These are phyloP conservation scores for Fusarium newnesense DNA, from an alignment of 2,329 filamentous ascomycete genomes.

Conservation along the genomic window DNA sequence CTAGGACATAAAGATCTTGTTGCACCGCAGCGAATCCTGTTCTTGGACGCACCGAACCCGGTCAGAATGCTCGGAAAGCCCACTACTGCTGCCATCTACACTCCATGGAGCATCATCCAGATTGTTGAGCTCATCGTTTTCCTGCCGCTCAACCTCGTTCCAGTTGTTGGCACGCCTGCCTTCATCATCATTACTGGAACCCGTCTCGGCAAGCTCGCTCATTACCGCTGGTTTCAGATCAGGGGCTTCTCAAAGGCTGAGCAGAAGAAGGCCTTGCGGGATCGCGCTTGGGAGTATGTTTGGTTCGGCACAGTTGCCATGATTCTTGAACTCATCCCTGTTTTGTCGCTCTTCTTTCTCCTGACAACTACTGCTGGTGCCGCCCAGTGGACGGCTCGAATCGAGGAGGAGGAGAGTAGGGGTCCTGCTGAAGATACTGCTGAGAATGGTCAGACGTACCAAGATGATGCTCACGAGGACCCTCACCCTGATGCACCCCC, in stretches of 20 bases:
- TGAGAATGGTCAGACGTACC: slow-evolving; percentile 8
- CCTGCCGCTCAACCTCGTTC: slow-evolving; percentile 87
- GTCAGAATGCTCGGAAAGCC: slow-evolving; percentile 87
- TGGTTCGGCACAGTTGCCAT: slow-evolving; percentile 93
- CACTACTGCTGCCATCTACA: slow-evolving; percentile 79
- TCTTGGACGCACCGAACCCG: slow-evolving; percentile 74
- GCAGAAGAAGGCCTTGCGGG: slow-evolving; percentile 74
- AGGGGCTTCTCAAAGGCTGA: slow-evolving; percentile 79
- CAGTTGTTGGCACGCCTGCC: slow-evolving; percentile 81
- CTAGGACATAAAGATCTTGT: slow-evolving; percentile 77
- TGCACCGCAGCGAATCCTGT: slow-evolving; percentile 71
- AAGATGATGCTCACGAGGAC: slow-evolving; percentile 25
- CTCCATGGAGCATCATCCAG: slow-evolving; percentile 90
- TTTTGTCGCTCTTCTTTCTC: slow-evolving; percentile 93
- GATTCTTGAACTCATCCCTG: slow-evolving; percentile 85
- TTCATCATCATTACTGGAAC: slow-evolving; percentile 92
- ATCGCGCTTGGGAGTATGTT: slow-evolving; percentile 82
- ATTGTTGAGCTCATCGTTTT: slow-evolving; percentile 84
- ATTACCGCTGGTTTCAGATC: slow-evolving; percentile 90
- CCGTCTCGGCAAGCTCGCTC: slow-evolving; percentile 85
- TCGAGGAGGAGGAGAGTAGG: slow-evolving; percentile 71
- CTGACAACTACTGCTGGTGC: slow-evolving; percentile 87
- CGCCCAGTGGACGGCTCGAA: slow-evolving; percentile 83
- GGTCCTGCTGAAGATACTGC: slow-evolving; percentile 21
- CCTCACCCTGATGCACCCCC: slow-evolving; percentile 38